Evolutionary conservation across 2,329 filamentous ascomycete species (phyloP).

Genomic region (Helminthosporium solani): DNA sequence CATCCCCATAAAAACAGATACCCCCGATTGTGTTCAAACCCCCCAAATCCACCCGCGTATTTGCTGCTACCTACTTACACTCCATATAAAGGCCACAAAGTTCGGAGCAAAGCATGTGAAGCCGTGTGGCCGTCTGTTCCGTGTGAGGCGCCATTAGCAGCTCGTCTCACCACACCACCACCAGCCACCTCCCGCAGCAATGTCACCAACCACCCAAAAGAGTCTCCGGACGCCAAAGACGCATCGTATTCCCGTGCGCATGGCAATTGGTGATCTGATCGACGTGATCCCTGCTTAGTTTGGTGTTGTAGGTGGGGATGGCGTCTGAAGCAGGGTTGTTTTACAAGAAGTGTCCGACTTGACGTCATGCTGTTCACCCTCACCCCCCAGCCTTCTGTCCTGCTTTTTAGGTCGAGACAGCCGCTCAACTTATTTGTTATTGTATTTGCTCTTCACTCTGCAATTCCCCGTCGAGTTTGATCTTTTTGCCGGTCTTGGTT

Average conservation of each 20-base stretch:
- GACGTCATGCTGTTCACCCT: slow-evolving; percentile 25
- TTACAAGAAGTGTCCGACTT: slow-evolving; percentile 22
- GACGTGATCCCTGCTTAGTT: slow-evolving; percentile 24
- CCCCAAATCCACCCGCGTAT: too few species aligned
- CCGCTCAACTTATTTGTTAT: slow-evolving; percentile 25
- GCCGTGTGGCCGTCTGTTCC: not conserved
- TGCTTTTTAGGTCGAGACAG: slow-evolving; percentile 26
- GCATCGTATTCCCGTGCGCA: slow-evolving; percentile 18
- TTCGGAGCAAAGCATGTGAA: too few species aligned
- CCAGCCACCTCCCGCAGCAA: slow-evolving; percentile 3
- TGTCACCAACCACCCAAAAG: slow-evolving; percentile 1
- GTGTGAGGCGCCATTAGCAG: not conserved
- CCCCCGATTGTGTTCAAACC: not conserved
- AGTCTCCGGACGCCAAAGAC: slow-evolving; percentile 10
- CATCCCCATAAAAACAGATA: not conserved
- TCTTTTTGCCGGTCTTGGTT: not conserved
- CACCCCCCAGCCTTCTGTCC: slow-evolving; percentile 27
- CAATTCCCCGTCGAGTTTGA: not conserved
- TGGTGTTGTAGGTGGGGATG: slow-evolving; percentile 19
- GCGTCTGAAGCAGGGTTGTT: slow-evolving; percentile 28
- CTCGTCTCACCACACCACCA: slow-evolving; percentile 9
- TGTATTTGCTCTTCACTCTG: slow-evolving; percentile 6
- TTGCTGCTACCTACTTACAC: too few species aligned
- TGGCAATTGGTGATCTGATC: slow-evolving; percentile 32
- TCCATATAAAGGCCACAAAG: too few species aligned